These are phyloP conservation scores for Dinochytrium kinnereticum DNA, from an alignment of 371 early-diverging fungal genomes.

Conservation along the genomic window DNA sequence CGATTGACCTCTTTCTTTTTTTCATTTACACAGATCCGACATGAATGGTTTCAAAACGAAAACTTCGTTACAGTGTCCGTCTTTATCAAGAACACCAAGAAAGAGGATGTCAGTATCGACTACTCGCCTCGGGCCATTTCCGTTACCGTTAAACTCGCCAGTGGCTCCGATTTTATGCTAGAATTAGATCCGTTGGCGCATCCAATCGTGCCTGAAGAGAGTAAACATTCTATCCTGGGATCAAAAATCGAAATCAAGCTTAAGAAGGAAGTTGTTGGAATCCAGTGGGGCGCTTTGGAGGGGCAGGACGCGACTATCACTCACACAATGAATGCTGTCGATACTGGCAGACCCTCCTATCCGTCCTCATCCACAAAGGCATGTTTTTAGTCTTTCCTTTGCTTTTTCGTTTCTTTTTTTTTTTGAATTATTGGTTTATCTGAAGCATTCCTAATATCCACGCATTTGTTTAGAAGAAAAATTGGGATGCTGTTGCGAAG, in stretches of 20 bases:
- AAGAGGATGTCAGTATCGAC: conserved; percentile 60
- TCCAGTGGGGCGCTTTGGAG: conserved; percentile 82
- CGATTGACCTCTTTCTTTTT: not conserved
- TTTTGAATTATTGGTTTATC: not conserved
- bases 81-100: conserved; percentile 85
- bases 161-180: conserved; percentile 74
- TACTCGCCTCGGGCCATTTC: conserved; percentile 71
- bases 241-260: conserved; percentile 95
- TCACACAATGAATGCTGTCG: conserved; percentile 25
- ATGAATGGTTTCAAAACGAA: conserved; percentile 98
- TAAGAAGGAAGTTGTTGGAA: conserved; percentile 74
- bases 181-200: conserved; percentile 80
- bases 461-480: conserved; percentile 19
- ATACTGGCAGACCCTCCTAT: conserved; percentile 42
- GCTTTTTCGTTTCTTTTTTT: not conserved
- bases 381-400: not conserved
- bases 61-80: conserved; percentile 82
- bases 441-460: not conserved
- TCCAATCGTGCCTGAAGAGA: conserved; percentile 72
- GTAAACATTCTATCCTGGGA: conserved; percentile 70
- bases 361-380: conserved; percentile 56
- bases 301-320: conserved; percentile 58
- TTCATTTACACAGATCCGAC: conserved; percentile 59
- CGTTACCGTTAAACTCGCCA: conserved; percentile 73
- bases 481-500: conserved; percentile 81